A percentile compares a stretch with the other conserved stretches of the same genome.
phyloP scores from a whole-genome alignment of 164 flowering plant species.

The Tetrastigma voinierianum region DNA sequence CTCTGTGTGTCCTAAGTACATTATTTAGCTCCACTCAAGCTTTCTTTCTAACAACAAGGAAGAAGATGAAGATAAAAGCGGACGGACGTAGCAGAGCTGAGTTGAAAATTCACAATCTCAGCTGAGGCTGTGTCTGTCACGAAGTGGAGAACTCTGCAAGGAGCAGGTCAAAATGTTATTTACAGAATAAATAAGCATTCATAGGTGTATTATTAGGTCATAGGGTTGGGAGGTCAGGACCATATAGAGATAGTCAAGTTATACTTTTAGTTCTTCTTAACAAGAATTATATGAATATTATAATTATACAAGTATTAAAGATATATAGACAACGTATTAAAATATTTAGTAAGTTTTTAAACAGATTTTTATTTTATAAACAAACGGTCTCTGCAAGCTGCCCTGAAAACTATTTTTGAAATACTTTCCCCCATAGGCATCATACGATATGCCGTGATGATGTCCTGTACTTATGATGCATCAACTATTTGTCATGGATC shows the following conservation, averaged over 20 bases:
- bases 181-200: slow-evolving; percentile 6
- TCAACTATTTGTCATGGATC: not conserved
- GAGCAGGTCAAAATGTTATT: slow-evolving; percentile 1
- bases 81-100: no score
- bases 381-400: no score
- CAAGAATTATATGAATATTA: no score
- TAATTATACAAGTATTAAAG: no score
- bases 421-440: not conserved
- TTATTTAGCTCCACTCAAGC: slow-evolving; percentile 4
- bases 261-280: no score
- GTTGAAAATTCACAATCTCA: slow-evolving; percentile 22
- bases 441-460: not conserved
- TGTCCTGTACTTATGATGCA: not conserved
- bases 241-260: no score
- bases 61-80: not conserved
- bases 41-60: not conserved
- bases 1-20: not conserved
- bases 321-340: no score
- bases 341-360: no score
- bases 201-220: no score
- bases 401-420: no score
- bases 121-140: slow-evolving; percentile 49
- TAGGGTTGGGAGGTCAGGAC: no score
- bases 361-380: no score
- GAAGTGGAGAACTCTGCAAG: slow-evolving; percentile 54